Base-by-base conservation (phyloP, 176 grass and related monocot genomes). In the Aegilops longissima region DNA sequence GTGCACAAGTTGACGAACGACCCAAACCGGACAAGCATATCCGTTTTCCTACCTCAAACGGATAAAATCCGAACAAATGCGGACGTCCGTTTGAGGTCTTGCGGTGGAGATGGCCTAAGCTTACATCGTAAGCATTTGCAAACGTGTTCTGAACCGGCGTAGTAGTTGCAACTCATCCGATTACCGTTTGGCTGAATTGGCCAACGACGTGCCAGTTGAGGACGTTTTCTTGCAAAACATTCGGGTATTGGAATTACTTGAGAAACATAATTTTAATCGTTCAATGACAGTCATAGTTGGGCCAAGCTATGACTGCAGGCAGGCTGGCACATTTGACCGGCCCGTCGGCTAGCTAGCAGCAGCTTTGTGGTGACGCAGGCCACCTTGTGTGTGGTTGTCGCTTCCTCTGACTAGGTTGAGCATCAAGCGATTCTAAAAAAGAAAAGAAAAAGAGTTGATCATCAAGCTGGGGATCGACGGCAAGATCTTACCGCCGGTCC, bases 341-440 rank as follows among this genome's bases (percentile, higher is more conserved):
- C 5, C 38, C 20, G 12, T 12, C n/a, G 39, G 42, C 42, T 6
- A 73, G 42, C 40, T 24, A 75, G 72, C 72, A 49, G 12, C 12
- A 75, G 45, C 40, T 75, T 49, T 25, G 42, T 49, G 71, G 38
- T n/a, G 70, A 24, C 71, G 38, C 24, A 23, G 38, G 70, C 38
- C 71, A 74, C 71, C 39, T 40, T 73, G 39, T 73, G 20, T 73
- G n/a, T 25, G 70, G 70, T 25, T 44, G 70, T 73, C 70, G 70
- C 24, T 44, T 45, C 39, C n/a, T 27, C 20, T 45, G 70, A 40
- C 38, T 42, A 42, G 42, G 47, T 14, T 45, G 10, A 45, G 42
- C 42, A 45, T 45, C 10, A 45, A 45, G 42, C 42, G 11, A 45
- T 45, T 45, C 42, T 12, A 12, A 12, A 45, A 45, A 45, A 12